These are phyloP conservation scores for Ceratobasidium sp. DNA, from an alignment of 1,284 basidiomycete genomes.

Conservation along the genomic window DNA sequence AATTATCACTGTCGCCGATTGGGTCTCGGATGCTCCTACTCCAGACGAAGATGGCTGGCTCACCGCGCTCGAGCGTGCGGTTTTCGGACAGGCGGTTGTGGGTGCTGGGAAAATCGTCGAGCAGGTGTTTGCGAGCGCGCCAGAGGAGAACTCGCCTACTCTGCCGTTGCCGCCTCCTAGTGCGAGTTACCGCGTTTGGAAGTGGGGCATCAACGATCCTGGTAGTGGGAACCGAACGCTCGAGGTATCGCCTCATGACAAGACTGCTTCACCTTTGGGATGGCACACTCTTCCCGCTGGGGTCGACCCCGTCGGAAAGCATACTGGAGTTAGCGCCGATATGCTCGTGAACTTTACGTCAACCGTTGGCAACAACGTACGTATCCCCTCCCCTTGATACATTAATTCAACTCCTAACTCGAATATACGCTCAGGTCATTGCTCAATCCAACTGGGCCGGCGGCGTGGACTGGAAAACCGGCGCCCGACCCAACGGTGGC, in stretches of 20 bases:
- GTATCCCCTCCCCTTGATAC: slow-evolving; percentile 44
- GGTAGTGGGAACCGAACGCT: slow-evolving; percentile 69
- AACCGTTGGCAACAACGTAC: slow-evolving; percentile 91
- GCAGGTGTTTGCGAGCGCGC: background rate
- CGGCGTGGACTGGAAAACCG: slow-evolving; percentile 75
- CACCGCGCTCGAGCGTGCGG: slow-evolving; percentile 55
- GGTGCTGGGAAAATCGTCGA: background rate
- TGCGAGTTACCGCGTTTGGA: slow-evolving; percentile 76
- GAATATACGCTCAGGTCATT: slow-evolving; percentile 64
- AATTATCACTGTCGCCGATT: slow-evolving; percentile 40
- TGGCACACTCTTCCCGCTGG: slow-evolving; percentile 76
- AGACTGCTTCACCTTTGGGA: slow-evolving; percentile 83
- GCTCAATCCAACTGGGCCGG: slow-evolving; percentile 93
- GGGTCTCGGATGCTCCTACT: slow-evolving; percentile 40
- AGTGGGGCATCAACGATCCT: slow-evolving; percentile 83
- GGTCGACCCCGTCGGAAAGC: slow-evolving; percentile 65
- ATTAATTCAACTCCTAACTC: background rate
- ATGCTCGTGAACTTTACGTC: slow-evolving; percentile 74
- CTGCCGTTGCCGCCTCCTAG: slow-evolving; percentile 53
- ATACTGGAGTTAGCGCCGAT: slow-evolving; percentile 48
- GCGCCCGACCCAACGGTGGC: slow-evolving; percentile 83
- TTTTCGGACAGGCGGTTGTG: background rate
- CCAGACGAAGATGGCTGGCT: slow-evolving; percentile 49
- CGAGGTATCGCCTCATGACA: slow-evolving; percentile 74
- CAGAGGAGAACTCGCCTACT: background rate